Percentiles rank a stretch among this genome's conserved stretches.
Conservation (phyloP, 371 early-diverging fungal species). For the Chytridium lagenaria region DNA sequence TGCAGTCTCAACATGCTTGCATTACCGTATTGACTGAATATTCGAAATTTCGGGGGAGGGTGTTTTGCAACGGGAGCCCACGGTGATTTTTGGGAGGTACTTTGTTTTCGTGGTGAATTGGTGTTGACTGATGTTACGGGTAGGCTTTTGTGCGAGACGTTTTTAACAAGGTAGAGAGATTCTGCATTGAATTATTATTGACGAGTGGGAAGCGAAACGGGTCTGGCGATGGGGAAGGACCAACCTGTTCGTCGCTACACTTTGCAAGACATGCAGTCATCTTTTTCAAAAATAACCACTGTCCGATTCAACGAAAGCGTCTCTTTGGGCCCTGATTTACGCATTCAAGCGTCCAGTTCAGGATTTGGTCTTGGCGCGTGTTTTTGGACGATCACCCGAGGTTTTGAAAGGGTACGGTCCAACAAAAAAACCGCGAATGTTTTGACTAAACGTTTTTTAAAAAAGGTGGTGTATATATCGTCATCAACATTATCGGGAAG, state of each 20-base stretch:
- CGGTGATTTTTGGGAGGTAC: constrained; percentile 71
- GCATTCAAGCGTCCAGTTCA: background rate
- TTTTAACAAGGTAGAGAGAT: too few relatives aligned
- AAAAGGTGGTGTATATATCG: background rate
- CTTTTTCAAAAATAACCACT: background rate
- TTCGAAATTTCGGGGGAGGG: constrained; percentile 78
- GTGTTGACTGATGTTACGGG: background rate
- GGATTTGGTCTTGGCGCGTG: constrained; percentile 2
- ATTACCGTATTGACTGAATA: constrained; percentile 86
- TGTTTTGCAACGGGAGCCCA: constrained; percentile 84
- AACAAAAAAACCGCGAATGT: too few relatives aligned
- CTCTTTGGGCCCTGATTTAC: background rate
- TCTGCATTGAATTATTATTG: too few relatives aligned
- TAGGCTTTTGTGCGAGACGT: background rate
- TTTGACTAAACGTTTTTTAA: background rate
- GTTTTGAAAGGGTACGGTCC: background rate
- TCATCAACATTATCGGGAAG: background rate
- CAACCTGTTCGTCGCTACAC: constrained; percentile 4
- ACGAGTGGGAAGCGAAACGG: too few relatives aligned
- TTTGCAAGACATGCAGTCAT: background rate
- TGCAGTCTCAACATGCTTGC: constrained; percentile 75
- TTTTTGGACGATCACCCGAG: background rate
- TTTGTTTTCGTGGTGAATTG: background rate
- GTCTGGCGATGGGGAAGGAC: too few relatives aligned
- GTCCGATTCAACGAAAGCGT: background rate